Evolutionary conservation across 169 alveolate genomes (phyloP).

Genomic region (Ichthyophthirius multifiliis): DNA sequence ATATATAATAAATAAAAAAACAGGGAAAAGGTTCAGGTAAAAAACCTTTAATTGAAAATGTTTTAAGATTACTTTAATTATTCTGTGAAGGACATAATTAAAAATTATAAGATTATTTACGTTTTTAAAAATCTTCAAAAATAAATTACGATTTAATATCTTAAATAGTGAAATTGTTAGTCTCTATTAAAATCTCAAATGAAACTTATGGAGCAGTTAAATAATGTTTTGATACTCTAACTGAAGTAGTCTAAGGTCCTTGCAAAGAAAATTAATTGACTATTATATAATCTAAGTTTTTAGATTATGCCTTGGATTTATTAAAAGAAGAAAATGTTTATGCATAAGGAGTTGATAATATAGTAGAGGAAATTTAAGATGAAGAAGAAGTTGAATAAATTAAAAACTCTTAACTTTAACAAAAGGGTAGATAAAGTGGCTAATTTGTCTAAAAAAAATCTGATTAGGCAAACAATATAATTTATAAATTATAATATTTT

Average conservation of each 20-base stretch:
- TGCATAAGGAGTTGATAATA: not conserved
- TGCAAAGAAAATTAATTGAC: conserved; percentile 28
- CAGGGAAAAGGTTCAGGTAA: not conserved
- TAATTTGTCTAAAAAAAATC: not conserved
- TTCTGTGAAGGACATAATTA: conserved; percentile 47
- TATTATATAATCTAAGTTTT: conserved; percentile 23
- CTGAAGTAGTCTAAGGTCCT: conserved; percentile 47
- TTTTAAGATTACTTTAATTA: conserved; percentile 13
- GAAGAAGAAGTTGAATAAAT: not conserved
- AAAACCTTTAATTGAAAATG: conserved; percentile 19
- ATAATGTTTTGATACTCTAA: conserved; percentile 41
- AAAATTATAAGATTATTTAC: conserved; percentile 16
- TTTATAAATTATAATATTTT: too few species aligned
- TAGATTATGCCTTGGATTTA: conserved; percentile 29
- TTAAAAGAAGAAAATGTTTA: conserved; percentile 26
- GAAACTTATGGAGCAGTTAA: conserved; percentile 22
- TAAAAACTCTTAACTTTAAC: not conserved
- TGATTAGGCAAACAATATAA: not conserved
- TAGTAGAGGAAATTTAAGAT: not conserved
- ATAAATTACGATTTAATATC: conserved; percentile 30
- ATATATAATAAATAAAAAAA: not conserved
- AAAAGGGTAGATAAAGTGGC: not conserved
- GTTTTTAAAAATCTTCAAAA: conserved; percentile 30
- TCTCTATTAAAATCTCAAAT: conserved; percentile 35
- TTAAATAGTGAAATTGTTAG: conserved; percentile 19